A percentile compares a stretch with the other conserved stretches of the same genome.
phyloP scores from a whole-genome alignment of 768 basidiomycete species.

The Neoboletus brunneissimus region DNA sequence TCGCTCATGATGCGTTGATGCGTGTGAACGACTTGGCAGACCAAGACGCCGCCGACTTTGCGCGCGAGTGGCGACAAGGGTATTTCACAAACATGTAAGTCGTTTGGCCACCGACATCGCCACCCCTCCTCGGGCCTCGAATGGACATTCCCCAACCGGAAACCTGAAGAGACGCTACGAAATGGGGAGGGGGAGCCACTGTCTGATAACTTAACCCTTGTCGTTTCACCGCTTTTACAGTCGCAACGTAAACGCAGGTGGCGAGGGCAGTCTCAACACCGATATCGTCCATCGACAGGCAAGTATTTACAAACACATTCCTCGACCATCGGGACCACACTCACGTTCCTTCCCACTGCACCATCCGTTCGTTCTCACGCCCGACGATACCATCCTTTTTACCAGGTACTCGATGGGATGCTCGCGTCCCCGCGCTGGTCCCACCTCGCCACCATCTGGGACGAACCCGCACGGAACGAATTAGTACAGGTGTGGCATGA shows the following conservation, averaged over 20 bases:
- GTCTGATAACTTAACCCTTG: background rate
- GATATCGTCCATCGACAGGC: conserved; percentile 46
- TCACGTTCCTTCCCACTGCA: too few species aligned
- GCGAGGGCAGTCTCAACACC: conserved; percentile 46
- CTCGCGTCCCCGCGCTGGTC: conserved; percentile 50
- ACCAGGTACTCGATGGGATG: conserved; percentile 56
- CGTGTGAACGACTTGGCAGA: conserved; percentile 7
- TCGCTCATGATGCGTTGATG: background rate
- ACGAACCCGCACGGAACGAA: conserved; percentile 40
- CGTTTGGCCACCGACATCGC: background rate
- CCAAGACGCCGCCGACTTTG: conserved; percentile 38
- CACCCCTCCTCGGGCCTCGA: background rate
- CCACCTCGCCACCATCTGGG: conserved; percentile 44
- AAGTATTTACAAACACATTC: background rate
- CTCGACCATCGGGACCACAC: too few species aligned
- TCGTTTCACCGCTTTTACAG: conserved; percentile 26
- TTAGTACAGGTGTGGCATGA: conserved; percentile 59
- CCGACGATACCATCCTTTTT: background rate
- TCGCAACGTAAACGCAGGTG: conserved; percentile 42
- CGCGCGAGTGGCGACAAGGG: conserved; percentile 53
- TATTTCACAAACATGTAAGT: conserved; percentile 36
- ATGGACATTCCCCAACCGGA: background rate
- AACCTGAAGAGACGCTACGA: background rate
- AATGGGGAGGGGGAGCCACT: background rate
- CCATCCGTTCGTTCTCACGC: background rate